Base-by-base conservation (phyloP, 164 flowering plant species). In the Paratinospora sagittata region DNA sequence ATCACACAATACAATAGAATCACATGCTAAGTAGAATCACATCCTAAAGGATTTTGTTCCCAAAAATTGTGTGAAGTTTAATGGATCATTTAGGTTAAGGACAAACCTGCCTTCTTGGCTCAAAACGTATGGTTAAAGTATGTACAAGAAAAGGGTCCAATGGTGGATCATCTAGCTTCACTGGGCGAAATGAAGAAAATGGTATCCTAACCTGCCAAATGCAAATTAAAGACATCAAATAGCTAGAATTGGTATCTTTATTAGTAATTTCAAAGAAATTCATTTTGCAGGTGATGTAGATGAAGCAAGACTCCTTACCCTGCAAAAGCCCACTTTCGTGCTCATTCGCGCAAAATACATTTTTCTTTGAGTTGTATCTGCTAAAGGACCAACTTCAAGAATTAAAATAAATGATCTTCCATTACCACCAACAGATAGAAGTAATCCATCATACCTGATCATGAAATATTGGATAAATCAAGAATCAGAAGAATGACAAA, bases 71-170 rank as follows among this genome's bases (percentile, higher is more conserved):
- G 55, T 3, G 3, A 47, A 17, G n/a, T 47, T 47, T 17, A 12
- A 26, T 8, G 45, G 16, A 69, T 49, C 39, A 61, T 36, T 66
- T 17, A 45, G 23, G 19, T 61, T 30, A 36, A 45, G 72, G n/a
- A 80, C 75, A 71, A 76, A 95, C 98, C 97, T 89, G 97, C 82
- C 90, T 84, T 81, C 92, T 88, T 63, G 99, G 99, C 80, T 95
- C 99, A 84, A 95, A 95, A 34, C 97, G 94, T 77, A 92, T 83
- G 0, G 99, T 92, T 72, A 95, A 78, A 63, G 97, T 95, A 75
- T 92, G 99, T 61, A 91, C 94, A 77, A 95, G 96, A 76, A 95
- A 95, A 34, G 97, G 99, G 71, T 95, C 99, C 43, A 95, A 63
- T 47, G 97, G 97, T 39, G 98, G 98, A 84, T 95, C 97, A 73